These are phyloP conservation scores for Thyridium curvatum DNA, from an alignment of 2,329 filamentous ascomycete species.

Conservation along the genomic window DNA sequence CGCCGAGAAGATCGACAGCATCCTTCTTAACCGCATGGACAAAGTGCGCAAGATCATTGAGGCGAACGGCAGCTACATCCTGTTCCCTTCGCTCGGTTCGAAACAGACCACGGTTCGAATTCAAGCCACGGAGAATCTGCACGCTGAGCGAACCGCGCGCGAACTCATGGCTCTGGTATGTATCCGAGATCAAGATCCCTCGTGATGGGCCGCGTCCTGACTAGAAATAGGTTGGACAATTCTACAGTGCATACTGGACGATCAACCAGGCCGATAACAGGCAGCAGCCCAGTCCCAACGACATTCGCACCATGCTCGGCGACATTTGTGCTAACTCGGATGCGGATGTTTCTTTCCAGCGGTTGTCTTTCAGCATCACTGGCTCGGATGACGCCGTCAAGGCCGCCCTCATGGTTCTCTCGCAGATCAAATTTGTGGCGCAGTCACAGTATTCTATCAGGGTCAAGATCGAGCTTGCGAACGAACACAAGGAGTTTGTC, in stretches of 20 bases:
- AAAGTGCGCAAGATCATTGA: conserved; percentile 98
- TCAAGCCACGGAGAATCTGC: conserved; percentile 86
- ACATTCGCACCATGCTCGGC: conserved; percentile 84
- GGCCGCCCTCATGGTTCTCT: conserved; percentile 87
- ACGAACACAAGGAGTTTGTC: conserved; percentile 99
- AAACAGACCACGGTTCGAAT: conserved; percentile 81
- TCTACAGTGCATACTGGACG: conserved; percentile 96
- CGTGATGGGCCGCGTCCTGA: background rate
- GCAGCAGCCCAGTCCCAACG: conserved; percentile 56
- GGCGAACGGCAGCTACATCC: conserved; percentile 88
- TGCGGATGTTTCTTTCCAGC: conserved; percentile 91
- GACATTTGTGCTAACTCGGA: conserved; percentile 96
- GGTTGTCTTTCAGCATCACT: conserved; percentile 87
- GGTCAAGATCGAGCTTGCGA: conserved; percentile 97
- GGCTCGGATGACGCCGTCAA: conserved; percentile 96
- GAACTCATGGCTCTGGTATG: conserved; percentile 91
- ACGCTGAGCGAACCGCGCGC: conserved; percentile 89
- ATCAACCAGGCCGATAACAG: conserved; percentile 70
- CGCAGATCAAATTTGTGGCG: conserved; percentile 82
- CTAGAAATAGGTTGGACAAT: conserved; percentile 71
- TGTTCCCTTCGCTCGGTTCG: conserved; percentile 83
- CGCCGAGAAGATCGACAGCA: conserved; percentile 88
- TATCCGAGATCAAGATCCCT: conserved; percentile 8
- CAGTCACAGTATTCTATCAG: conserved; percentile 87
- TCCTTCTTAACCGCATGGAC: conserved; percentile 83